Evolutionary conservation across 805 yeast genomes (phyloP).

Genomic region (Starmerella cellae): DNA sequence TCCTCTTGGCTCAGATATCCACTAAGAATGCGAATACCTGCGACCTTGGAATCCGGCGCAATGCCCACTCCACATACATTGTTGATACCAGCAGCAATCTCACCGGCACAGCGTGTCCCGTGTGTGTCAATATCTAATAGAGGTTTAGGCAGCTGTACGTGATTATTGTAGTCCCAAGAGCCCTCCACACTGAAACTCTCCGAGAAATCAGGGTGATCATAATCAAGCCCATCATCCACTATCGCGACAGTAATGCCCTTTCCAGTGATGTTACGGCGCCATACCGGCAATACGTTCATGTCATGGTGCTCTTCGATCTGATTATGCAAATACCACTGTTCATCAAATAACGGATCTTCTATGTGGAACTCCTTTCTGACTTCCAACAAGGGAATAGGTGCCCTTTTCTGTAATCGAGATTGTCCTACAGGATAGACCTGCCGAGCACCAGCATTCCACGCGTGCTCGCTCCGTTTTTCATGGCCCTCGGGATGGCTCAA

Average conservation of each 20-base stretch:
- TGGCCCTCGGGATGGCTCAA: slow-evolving; percentile 11
- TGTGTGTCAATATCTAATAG: slow-evolving; percentile 71
- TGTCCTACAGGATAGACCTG: slow-evolving; percentile 6
- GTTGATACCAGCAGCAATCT: slow-evolving; percentile 74
- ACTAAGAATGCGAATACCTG: slow-evolving; percentile 81
- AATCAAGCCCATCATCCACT: slow-evolving; percentile 90
- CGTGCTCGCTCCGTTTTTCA: slow-evolving; percentile 1
- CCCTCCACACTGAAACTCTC: slow-evolving; percentile 54
- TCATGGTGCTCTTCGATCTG: slow-evolving; percentile 63
- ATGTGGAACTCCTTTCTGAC: slow-evolving; percentile 39
- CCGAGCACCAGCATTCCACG: slow-evolving; percentile 3
- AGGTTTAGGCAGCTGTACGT: slow-evolving; percentile 65
- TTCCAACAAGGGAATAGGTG: slow-evolving; percentile 11
- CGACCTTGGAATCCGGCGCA: slow-evolving; percentile 73
- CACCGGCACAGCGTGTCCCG: slow-evolving; percentile 97
- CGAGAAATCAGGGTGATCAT: slow-evolving; percentile 56
- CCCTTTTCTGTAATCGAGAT: slow-evolving; percentile 8
- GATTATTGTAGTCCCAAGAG: slow-evolving; percentile 86
- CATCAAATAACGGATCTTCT: slow-evolving; percentile 65
- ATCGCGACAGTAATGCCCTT: slow-evolving; percentile 71
- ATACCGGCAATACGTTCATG: slow-evolving; percentile 71
- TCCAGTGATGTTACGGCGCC: slow-evolving; percentile 76
- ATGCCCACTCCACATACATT: slow-evolving; percentile 92
- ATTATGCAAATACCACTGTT: slow-evolving; percentile 90
- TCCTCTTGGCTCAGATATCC: slow-evolving; percentile 70